phyloP scores from a whole-genome alignment of 169 alveolate species.

The Plasmodium vivax region DNA sequence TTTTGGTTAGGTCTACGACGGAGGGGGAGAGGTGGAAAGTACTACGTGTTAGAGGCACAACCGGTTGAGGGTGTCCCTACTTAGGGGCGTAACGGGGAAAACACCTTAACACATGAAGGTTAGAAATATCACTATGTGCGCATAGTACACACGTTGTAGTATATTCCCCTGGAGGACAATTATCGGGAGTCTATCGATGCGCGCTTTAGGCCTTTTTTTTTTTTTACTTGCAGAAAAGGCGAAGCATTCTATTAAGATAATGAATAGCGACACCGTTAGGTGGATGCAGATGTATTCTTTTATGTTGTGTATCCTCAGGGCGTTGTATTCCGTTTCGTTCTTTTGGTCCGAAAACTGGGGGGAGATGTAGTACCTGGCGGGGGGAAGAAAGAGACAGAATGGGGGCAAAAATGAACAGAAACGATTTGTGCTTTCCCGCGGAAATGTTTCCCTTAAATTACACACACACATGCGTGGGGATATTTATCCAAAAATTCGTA shows the following conservation, averaged over 20 bases:
- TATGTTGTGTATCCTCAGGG: conserved; percentile 24
- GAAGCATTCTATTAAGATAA: conserved; percentile 37
- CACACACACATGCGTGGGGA: neutral
- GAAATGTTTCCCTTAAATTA: neutral
- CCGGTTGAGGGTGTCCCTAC: neutral
- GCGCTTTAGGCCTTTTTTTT: neutral
- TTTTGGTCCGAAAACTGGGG: conserved; percentile 52
- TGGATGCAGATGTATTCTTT: conserved; percentile 69
- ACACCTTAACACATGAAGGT: neutral
- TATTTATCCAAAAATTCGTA: neutral
- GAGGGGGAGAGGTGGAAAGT: neutral
- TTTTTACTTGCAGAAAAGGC: conserved; percentile 42
- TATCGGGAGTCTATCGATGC: neutral
- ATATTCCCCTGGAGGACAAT: neutral
- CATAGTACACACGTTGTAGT: neutral
- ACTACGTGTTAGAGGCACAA: neutral
- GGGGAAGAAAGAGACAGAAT: neutral
- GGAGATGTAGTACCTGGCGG: conserved; percentile 22
- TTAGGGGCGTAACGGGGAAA: neutral
- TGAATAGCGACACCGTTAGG: conserved; percentile 29
- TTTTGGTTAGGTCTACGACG: conserved; percentile 24
- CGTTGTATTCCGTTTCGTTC: conserved; percentile 54
- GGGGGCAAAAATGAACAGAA: neutral
- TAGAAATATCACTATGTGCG: neutral
- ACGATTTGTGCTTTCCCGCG: neutral